Evolutionary conservation across 371 early-diverging fungal genomes (phyloP), one percentile per base, ranked within the genome.

Genomic region (Apophysomyces elegans): DNA sequence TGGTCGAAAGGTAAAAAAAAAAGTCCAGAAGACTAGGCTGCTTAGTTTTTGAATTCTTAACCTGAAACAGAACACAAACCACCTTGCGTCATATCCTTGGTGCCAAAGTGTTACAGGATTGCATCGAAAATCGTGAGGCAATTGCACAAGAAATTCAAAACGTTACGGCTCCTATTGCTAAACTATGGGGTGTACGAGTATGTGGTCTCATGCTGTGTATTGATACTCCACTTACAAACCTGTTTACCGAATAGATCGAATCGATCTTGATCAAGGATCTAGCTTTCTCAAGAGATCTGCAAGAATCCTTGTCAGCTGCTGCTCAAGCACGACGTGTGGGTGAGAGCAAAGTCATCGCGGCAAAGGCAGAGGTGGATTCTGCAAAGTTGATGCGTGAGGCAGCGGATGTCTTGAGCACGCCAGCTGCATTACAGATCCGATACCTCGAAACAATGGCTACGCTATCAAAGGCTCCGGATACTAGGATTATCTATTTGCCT

Each of bases 301-400:
- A 95, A 67, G 88, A 90, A 63, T 91, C 92, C 4, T 79, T 97
- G 41, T 87, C 94, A 7, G 86, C 94, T 6, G 97, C 97, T n/a
- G 97, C 97, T 37, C 94, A 94, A 65, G 93, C 93, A 56, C 88
- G 91, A 68, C 83, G 97, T 18, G 79, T 95, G 32, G 97, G 96
- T 43, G 91, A 96, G 74, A 86, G 91, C 38, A 95, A 95, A 79
- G 88, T 97, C 44, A 97, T 96, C 67, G 86, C 90, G 26, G 97
- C 97, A 0, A 77, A 87, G 64, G 96, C 97, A 9, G 97, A 96
- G 66, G 96, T 97, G 1, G 93, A 96, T 39, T 82, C 93, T 7
- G 96, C 97, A 18, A 95, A 92, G 68, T 72, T 97, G 59, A 97
- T 96, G 97, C 83, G 96, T 47, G 91, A 96, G 66, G 96, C 97